A percentile compares a stretch with the other conserved stretches of the same genome.
phyloP scores from a whole-genome alignment of 2,329 filamentous ascomycete genomes.

The Emmonsia crescens region DNA sequence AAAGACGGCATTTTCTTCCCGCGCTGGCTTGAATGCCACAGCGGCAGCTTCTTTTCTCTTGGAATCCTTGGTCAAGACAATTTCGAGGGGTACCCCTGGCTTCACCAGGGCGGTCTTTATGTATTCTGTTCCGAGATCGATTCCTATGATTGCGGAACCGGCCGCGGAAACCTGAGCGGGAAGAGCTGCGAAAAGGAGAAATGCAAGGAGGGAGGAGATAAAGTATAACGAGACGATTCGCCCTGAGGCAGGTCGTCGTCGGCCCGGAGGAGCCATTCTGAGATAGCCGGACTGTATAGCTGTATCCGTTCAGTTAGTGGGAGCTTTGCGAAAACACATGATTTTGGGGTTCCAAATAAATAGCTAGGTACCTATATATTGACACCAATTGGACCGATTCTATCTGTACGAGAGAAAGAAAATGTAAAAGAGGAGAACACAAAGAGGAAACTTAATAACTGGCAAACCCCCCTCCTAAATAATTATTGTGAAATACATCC shows the following conservation, averaged over 20 bases:
- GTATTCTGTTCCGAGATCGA: constrained; percentile 93
- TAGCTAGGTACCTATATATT: neutral
- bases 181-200: constrained; percentile 44
- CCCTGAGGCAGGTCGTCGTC: constrained; percentile 27
- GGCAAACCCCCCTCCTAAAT: neutral
- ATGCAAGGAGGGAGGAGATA: constrained; percentile 37
- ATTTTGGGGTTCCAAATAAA: neutral
- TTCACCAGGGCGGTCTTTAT: constrained; percentile 95
- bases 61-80: constrained; percentile 95
- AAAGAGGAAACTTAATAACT: neutral
- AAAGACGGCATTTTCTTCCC: constrained; percentile 54
- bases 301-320: neutral
- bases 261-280: constrained; percentile 38
- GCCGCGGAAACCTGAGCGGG: constrained; percentile 48
- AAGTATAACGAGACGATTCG: constrained; percentile 13
- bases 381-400: neutral
- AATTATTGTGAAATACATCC: constrained; percentile 1
- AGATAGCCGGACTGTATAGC: neutral
- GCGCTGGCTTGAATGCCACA: constrained; percentile 84
- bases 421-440: neutral
- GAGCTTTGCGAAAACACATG: neutral
- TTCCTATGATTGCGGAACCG: constrained; percentile 70
- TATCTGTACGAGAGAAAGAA: neutral
- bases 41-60: constrained; percentile 89
- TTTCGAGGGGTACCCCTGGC: constrained; percentile 92